Conservation (phyloP, 1,284 basidiomycete genomes). For the Schizophyllum amplum region DNA sequence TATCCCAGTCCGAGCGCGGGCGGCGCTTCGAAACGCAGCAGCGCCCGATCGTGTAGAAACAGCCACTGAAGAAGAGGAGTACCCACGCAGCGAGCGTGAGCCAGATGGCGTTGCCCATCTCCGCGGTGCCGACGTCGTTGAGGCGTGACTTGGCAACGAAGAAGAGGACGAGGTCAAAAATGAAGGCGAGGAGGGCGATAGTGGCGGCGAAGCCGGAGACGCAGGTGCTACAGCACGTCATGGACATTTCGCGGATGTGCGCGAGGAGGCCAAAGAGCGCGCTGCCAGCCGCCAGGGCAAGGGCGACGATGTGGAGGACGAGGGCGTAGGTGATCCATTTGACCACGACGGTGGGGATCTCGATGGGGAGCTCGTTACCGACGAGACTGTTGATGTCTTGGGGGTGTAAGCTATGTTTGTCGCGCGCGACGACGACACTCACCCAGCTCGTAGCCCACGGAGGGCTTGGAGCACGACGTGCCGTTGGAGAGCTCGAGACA, state of each 20-base stretch:
- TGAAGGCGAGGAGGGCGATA: slow-evolving; percentile 71
- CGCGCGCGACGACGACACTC: slow-evolving; percentile 21
- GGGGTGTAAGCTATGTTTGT: slow-evolving; percentile 11
- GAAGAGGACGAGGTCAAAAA: slow-evolving; percentile 83
- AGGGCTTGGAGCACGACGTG: slow-evolving; percentile 68
- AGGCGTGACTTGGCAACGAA: slow-evolving; percentile 77
- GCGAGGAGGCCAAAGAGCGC: slow-evolving; percentile 77
- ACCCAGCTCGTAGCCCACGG: slow-evolving; percentile 82
- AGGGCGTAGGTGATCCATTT: slow-evolving; percentile 90
- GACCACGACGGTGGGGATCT: slow-evolving; percentile 73
- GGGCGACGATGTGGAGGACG: slow-evolving; percentile 80
- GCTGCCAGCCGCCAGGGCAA: slow-evolving; percentile 62
- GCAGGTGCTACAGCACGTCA: slow-evolving; percentile 79
- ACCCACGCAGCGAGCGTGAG: slow-evolving; percentile 80
- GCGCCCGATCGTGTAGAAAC: slow-evolving; percentile 73
- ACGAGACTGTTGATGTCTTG: slow-evolving; percentile 77
- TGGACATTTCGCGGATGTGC: slow-evolving; percentile 77
- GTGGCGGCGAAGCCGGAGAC: slow-evolving; percentile 72
- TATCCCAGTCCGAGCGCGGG: slow-evolving; percentile 33
- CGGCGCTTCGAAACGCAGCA: slow-evolving; percentile 62
- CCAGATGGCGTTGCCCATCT: slow-evolving; percentile 78
- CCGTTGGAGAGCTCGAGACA: slow-evolving; percentile 51
- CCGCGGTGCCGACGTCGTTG: slow-evolving; percentile 64
- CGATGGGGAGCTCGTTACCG: slow-evolving; percentile 48
- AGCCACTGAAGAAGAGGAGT: slow-evolving; percentile 77